phyloP scores from a whole-genome alignment of 1,139 yeast species.

The Sugiyamaella novakii region DNA sequence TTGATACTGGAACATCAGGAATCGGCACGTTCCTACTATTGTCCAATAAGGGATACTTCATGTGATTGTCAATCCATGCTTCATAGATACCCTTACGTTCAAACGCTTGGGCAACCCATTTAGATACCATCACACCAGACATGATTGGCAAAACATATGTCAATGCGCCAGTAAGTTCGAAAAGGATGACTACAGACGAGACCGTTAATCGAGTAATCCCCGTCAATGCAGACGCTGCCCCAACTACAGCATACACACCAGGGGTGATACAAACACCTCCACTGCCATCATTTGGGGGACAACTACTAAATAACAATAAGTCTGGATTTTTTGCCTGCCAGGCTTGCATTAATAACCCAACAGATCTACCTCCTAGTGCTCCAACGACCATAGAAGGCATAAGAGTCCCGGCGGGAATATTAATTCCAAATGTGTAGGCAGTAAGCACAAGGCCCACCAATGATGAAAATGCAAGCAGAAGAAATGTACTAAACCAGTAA shows the following conservation, averaged over 20 bases:
- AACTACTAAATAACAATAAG: constrained; percentile 35
- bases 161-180: constrained; percentile 92
- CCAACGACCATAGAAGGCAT: constrained; percentile 76
- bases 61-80: constrained; percentile 44
- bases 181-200: constrained; percentile 92
- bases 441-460: constrained; percentile 59
- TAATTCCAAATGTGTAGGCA: constrained; percentile 64
- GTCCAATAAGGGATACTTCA: constrained; percentile 45
- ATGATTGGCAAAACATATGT: constrained; percentile 89
- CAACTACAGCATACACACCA: constrained; percentile 94
- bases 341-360: constrained; percentile 58
- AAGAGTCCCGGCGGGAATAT: constrained; percentile 73
- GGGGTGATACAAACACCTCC: constrained; percentile 69
- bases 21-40: constrained; percentile 43
- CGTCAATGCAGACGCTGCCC: constrained; percentile 93
- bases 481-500: constrained; percentile 34
- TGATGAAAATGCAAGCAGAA: constrained; percentile 49
- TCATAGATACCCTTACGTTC: constrained; percentile 47
- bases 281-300: constrained; percentile 51
- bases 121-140: constrained; percentile 56
- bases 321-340: constrained; percentile 38
- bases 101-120: constrained; percentile 50
- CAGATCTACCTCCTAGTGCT: constrained; percentile 65
- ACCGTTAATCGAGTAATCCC: constrained; percentile 93
- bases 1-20: constrained; percentile 41